phyloP scores from a whole-genome alignment of 257 asterid genomes.

The Osmanthus fragrans region DNA sequence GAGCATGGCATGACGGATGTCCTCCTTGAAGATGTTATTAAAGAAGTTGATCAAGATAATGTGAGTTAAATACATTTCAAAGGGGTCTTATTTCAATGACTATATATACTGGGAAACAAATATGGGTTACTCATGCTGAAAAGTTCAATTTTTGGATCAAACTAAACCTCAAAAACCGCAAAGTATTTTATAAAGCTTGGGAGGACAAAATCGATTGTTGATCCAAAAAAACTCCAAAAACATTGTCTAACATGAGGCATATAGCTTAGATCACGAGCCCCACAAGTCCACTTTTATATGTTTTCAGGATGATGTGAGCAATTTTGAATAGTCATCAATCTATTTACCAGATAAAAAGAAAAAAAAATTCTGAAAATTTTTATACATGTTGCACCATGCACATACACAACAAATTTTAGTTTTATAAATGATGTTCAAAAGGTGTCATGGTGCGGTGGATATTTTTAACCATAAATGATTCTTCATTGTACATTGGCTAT shows the following conservation, averaged over 20 bases:
- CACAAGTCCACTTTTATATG: not conserved
- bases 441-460: not conserved
- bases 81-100: constrained; percentile 8
- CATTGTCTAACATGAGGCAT: not conserved
- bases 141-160: constrained; percentile 4
- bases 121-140: not conserved
- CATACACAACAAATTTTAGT: not conserved
- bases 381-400: not conserved
- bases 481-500: not conserved
- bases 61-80: constrained; percentile 38
- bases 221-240: not conserved
- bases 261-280: not conserved
- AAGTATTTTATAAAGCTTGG: not conserved
- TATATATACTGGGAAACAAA: not conserved
- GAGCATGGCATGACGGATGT: constrained; percentile 74
- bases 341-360: not conserved
- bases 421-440: not conserved
- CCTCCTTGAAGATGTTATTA: constrained; percentile 68
- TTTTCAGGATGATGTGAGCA: not conserved
- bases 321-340: not conserved
- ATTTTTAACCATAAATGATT: not conserved
- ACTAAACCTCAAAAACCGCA: not conserved
- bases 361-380: not conserved
- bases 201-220: not conserved
- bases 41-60: constrained; percentile 81